Percentiles rank a stretch among this genome's conserved stretches.
phyloP scores from a whole-genome alignment of 2,329 filamentous ascomycete species.

The Chrysoporthe deuterocubensis region DNA sequence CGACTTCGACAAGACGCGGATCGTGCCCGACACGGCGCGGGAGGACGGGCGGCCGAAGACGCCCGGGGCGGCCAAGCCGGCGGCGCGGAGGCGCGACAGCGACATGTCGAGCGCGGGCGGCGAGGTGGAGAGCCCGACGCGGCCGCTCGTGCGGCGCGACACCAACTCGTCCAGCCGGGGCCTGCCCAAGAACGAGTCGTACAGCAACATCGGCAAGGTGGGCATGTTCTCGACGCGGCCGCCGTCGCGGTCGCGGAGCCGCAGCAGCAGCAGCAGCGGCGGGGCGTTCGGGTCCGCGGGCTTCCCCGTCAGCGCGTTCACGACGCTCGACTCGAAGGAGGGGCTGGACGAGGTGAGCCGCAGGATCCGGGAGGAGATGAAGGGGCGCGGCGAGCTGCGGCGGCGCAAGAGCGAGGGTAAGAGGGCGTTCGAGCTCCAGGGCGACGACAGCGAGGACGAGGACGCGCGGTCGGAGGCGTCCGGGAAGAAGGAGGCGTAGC shows the following conservation, averaged over 20 bases:
- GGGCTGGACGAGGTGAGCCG: slow-evolving; percentile 82
- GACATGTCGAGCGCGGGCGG: slow-evolving; percentile 48
- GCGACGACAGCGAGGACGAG: slow-evolving; percentile 45
- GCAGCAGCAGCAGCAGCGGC: slow-evolving; percentile 71
- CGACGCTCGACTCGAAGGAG: slow-evolving; percentile 65
- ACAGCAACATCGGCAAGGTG: slow-evolving; percentile 84
- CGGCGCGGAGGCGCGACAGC: slow-evolving; percentile 49
- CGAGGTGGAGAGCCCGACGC: slow-evolving; percentile 40
- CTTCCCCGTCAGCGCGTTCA: slow-evolving; percentile 74
- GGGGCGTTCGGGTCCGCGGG: slow-evolving; percentile 63
- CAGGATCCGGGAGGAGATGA: slow-evolving; percentile 85
- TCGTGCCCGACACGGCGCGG: slow-evolving; percentile 62
- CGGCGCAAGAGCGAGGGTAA: slow-evolving; percentile 54
- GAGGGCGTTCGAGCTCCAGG: slow-evolving; percentile 44
- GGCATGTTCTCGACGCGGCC: slow-evolving; percentile 90
- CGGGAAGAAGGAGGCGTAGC: slow-evolving; percentile 45
- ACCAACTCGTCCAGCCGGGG: slow-evolving; percentile 59
- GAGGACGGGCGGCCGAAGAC: slow-evolving; percentile 38
- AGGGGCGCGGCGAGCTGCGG: slow-evolving; percentile 68
- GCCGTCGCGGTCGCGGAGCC: slow-evolving; percentile 73
- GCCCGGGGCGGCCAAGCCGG: slow-evolving; percentile 31
- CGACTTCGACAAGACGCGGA: slow-evolving; percentile 83
- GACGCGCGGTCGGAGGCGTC: slow-evolving; percentile 43
- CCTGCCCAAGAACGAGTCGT: slow-evolving; percentile 86
- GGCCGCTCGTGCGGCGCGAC: slow-evolving; percentile 48